Base-by-base conservation (phyloP, 2,329 filamentous ascomycete genomes). In the Trichoderma polysporum region DNA sequence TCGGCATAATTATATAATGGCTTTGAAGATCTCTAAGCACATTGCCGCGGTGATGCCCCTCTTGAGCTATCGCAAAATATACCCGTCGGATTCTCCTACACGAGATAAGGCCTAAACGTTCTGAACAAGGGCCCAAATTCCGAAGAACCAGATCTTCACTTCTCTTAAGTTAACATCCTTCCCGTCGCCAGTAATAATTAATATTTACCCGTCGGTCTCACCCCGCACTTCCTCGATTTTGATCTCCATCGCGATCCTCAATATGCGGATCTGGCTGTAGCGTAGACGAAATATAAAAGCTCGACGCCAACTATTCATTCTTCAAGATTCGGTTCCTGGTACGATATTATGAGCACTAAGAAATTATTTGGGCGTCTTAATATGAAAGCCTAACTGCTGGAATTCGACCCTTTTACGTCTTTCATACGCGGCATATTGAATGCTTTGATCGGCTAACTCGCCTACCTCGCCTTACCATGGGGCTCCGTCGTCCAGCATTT, bases 171-270 rank as follows among this genome's bases (percentile, higher is more conserved):
- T 37, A 13, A 1, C n/a, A 19, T 19, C 17, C 60, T 31, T 41
- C 7, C 49, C 60, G 27, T 45, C 49, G 60, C 50, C 3, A 35
- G 35, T n/a, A 29, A 33, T 13, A 12, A 31, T n/a, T 39, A 27
- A 33, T n/a, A 63, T 63, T 63, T 33, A 54, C 49, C 60, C 60
- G 60, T 63, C 60, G 60, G 60, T 10, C 35, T 53, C 60, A 45
- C 49, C 35, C 60, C 60, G 27, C 49, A 63, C 54, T 35, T 27
- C 35, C 41, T 35, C n/a, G 19, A 31, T 41, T n/a, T 37, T 15
- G 25, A 54, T 45, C 49, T 41, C 60, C 49, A 27, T 61, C 33
- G 22, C 49, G 19, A 41, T 53, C 33, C 10, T 31, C n/a, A 17
- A 17, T 10, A 29, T 53, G 25, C 39, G 41, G 59, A 13, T 53